Conservation (phyloP, 768 basidiomycete genomes). For the Paxillus involutus region DNA sequence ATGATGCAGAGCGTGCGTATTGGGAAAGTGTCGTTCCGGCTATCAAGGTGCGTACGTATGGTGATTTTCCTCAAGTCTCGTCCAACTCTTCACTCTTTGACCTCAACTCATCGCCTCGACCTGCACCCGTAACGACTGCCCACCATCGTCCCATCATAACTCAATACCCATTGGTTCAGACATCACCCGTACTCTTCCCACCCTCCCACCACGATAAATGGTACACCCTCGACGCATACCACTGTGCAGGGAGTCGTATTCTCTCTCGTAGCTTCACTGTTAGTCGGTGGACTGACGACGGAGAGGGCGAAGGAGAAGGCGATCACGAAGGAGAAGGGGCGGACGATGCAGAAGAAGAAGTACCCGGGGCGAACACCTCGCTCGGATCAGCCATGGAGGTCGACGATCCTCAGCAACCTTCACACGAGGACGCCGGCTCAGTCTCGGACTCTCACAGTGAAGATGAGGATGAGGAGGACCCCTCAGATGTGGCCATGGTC, state of each 20-base stretch:
- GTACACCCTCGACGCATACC: slow-evolving; percentile 76
- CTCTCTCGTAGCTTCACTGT: slow-evolving; percentile 92
- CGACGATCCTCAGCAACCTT: slow-evolving; percentile 17
- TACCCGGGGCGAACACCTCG: slow-evolving; percentile 16
- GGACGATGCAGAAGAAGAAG: slow-evolving; percentile 28
- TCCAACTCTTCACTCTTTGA: not conserved
- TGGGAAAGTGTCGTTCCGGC: slow-evolving; percentile 64
- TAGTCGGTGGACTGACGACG: slow-evolving; percentile 52
- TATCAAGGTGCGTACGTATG: slow-evolving; percentile 50
- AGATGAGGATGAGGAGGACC: slow-evolving; percentile 54
- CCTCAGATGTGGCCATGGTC: slow-evolving; percentile 82
- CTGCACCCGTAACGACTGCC: not conserved
- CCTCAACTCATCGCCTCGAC: not conserved
- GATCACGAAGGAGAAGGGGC: slow-evolving; percentile 37
- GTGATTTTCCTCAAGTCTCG: not conserved
- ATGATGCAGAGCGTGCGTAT: slow-evolving; percentile 78
- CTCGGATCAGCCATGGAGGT: slow-evolving; percentile 31
- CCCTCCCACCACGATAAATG: slow-evolving; percentile 39
- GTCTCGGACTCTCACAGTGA: slow-evolving; percentile 41
- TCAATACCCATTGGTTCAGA: slow-evolving; percentile 36
- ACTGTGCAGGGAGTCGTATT: slow-evolving; percentile 88
- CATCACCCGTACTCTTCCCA: slow-evolving; percentile 71
- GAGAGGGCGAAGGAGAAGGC: slow-evolving; percentile 23
- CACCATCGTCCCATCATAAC: too few species aligned
- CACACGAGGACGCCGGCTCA: slow-evolving; percentile 26